These are phyloP conservation scores for Schizosaccharomyces cryophilus DNA, from an alignment of 805 yeast genomes.

Conservation along the genomic window DNA sequence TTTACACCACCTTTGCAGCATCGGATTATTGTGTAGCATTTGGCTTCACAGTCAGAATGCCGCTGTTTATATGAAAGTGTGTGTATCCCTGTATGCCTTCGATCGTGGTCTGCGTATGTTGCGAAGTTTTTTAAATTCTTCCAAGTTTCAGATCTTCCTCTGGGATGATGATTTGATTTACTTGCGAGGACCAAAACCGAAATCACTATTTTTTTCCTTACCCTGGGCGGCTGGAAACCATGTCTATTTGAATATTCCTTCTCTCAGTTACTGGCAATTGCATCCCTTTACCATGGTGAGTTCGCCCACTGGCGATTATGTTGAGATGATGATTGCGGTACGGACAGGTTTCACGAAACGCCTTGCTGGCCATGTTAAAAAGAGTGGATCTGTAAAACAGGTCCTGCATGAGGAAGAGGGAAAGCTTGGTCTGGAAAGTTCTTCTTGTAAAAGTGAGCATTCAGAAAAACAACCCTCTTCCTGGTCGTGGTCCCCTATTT, in stretches of 20 bases:
- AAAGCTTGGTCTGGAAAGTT: neutral
- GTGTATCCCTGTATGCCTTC: neutral
- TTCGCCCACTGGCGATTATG: slow-evolving; percentile 14
- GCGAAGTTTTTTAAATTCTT: neutral
- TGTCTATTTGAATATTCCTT: slow-evolving; percentile 7
- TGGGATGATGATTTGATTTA: neutral
- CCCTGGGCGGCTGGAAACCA: slow-evolving; percentile 10
- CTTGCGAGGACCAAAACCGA: neutral
- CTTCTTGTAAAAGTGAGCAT: neutral
- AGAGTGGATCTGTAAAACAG: neutral
- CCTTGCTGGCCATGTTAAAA: neutral
- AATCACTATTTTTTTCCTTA: neutral
- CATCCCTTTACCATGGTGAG: slow-evolving; percentile 18
- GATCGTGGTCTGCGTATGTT: neutral
- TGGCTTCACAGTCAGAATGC: neutral
- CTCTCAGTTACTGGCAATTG: slow-evolving; percentile 7
- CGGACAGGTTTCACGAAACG: neutral
- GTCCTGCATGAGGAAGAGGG: neutral
- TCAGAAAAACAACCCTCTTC: neutral
- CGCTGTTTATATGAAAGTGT: neutral
- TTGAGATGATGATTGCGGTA: neutral
- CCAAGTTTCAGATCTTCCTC: neutral
- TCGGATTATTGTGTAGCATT: neutral
- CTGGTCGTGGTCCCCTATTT: neutral
- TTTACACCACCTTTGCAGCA: neutral